Percentiles rank a stretch among this genome's conserved stretches.
Evolutionary conservation across 768 basidiomycete species (phyloP).

Genomic region (Psilocybe cubensis): DNA sequence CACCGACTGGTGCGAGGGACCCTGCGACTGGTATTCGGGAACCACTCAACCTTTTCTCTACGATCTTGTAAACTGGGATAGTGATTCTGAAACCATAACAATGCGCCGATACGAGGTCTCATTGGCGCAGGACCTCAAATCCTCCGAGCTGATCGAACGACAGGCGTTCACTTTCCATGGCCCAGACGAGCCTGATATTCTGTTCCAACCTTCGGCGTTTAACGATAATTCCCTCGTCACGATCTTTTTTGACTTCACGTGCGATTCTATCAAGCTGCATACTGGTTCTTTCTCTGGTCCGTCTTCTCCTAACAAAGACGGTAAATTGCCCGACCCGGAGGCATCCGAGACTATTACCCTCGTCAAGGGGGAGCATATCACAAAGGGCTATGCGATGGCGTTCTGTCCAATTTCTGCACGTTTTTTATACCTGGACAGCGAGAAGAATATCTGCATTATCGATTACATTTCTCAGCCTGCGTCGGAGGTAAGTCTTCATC

Average conservation of each 20-base stretch:
- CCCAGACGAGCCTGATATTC: neutral
- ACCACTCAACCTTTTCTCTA: constrained; percentile 5
- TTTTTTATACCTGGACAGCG: constrained; percentile 1
- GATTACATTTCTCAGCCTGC: neutral
- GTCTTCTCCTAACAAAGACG: neutral
- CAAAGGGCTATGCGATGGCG: neutral
- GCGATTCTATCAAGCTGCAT: neutral
- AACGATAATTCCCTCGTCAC: neutral
- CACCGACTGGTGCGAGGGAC: constrained; percentile 7
- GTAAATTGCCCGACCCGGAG: neutral
- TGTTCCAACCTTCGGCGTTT: neutral
- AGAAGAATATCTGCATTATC: neutral
- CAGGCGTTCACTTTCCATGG: neutral
- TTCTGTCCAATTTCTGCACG: constrained; percentile 11
- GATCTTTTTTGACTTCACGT: neutral
- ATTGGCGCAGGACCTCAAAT: neutral
- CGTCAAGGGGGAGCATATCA: neutral
- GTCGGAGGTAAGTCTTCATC: neutral
- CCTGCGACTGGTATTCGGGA: constrained; percentile 23
- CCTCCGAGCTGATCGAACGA: constrained; percentile 1
- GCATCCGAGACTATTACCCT: neutral
- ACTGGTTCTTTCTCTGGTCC: neutral
- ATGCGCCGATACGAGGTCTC: constrained; percentile 4
- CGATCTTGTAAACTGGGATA: neutral
- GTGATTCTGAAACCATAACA: neutral